Base-by-base conservation (phyloP, 2,329 filamentous ascomycete genomes). In the Neurospora sp. region DNA sequence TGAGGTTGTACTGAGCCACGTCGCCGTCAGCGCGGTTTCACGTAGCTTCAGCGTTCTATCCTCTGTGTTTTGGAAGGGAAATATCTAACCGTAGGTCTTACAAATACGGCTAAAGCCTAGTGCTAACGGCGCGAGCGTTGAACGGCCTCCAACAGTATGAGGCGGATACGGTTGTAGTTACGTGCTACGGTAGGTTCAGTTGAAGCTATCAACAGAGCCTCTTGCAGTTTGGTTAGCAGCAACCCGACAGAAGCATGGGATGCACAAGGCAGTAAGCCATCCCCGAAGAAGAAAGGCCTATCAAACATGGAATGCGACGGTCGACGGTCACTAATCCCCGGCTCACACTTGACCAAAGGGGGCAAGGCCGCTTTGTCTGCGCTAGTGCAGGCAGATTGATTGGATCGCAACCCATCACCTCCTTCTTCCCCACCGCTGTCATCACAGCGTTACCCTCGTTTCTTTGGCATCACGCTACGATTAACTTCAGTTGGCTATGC, bases 1-100 rank as follows among this genome's bases (percentile, higher is more conserved):
- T 62, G 23, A 67, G 70, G 69, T 70, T 38, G 72, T 68, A 70
- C 69, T 66, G 41, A 46, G 39, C 19, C 28, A 62, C 52, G 23
- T 17, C 52, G 28, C 28, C 52, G 52, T 62, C 52, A 62, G 52
- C 28, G 52, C 15, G 23, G 52, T 62, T 36, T 62, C 52, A 62
- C 52, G 23, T 17, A 62, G 28, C 52, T 62, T 62, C 52, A 62
- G 52, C 52, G 52, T 28, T 36, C 28, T 62, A 36, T 36, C 15
- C 52, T 62, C 8, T 33, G 28, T 10, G 52, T 36, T 36, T 62
- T 23, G 43, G 43, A 33, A 62, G 28, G 12, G 23, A 62, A 57
- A 33, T 17, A 33, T 57, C 23, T 4, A 15, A 15, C 23, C 52
- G 12, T 62, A 62, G 23, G 52, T 33, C 15, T 62, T 62, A 62